Base-by-base conservation (phyloP, 2,329 filamentous ascomycete genomes). In the Penicillium griseofulvum region DNA sequence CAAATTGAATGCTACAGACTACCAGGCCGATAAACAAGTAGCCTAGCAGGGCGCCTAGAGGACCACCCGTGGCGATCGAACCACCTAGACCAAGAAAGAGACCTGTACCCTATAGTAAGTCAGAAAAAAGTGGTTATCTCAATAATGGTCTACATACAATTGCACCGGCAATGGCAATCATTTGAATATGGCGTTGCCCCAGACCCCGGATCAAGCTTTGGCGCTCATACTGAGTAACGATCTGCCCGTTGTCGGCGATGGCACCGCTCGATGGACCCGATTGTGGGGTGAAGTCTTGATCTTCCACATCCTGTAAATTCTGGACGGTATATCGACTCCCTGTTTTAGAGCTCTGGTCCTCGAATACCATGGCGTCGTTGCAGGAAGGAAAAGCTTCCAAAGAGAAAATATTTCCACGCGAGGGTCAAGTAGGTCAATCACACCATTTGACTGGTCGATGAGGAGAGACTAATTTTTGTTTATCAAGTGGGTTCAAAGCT, bases 1-100 rank as follows among this genome's bases (percentile, higher is more conserved):
- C 78, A 52, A 80, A 77, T 45, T 81, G 78, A 6, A 82, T 79
- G 5, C 76, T 73, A 57, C 77, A 80, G 1, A 81, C 78, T 10
- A 82, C 71, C 1, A 78, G 49, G 1, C 81, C 80, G 17, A 82
- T 73, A 7, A 78, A 78, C 0, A 74, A 64, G 47, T 81, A 82
- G 24, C 79, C 81, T 2, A 83, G 64, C 0, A 83, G 68, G 8
- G 80, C 77, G 42, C 80, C 80, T 0, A 82, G 67, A 3, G 80
- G 80, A 10, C 80, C 80, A 31, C 73, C 80, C 1, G 73, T 77
- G 28, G 76, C 75, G 49, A 83, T 80, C 0, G 79, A 78, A 54
- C 74, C 71, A 38, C 80, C 80, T 1, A 81, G 74, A 42, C 80
- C 80, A 17, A 83, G 71, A 62, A 83, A 83, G 1, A 82, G 71